Evolutionary conservation across 176 grass and related monocot species (phyloP).

Genomic region (Triticum dicoccoides): DNA sequence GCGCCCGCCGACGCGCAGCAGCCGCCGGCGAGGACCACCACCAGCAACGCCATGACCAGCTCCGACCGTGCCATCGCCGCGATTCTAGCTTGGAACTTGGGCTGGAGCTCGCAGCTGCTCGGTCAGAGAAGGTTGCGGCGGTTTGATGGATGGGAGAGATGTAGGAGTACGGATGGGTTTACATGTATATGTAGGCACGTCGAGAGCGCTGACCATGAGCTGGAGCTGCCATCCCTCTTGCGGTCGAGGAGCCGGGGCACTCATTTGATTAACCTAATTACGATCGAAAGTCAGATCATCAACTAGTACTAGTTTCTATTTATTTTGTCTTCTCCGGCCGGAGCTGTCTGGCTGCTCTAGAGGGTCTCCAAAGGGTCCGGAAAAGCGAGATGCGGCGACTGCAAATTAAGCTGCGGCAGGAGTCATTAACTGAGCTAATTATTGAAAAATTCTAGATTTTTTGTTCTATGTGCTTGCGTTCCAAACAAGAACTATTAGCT

Average conservation of each 20-base stretch:
- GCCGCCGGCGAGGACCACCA: slow-evolving; percentile 21
- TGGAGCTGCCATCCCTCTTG: not conserved
- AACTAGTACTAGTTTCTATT: not conserved
- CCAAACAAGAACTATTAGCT: no score
- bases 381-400: slow-evolving; percentile 22
- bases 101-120: not conserved
- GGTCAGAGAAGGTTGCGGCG: not conserved
- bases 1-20: slow-evolving; percentile 22
- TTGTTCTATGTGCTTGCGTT: no score
- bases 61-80: not conserved
- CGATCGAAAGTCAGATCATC: not conserved
- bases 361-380: slow-evolving; percentile 11
- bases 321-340: not conserved
- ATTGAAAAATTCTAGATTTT: no score
- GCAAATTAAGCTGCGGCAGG: not conserved
- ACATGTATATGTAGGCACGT: not conserved
- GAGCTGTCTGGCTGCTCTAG: not conserved
- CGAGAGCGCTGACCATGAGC: not conserved
- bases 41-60: not conserved
- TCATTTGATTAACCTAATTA: not conserved
- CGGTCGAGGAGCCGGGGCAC: not conserved
- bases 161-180: not conserved
- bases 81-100: not conserved
- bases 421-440: not conserved
- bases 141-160: not conserved